Base-by-base conservation (phyloP, 75 land plant genomes). In the Gnetum montanum region DNA sequence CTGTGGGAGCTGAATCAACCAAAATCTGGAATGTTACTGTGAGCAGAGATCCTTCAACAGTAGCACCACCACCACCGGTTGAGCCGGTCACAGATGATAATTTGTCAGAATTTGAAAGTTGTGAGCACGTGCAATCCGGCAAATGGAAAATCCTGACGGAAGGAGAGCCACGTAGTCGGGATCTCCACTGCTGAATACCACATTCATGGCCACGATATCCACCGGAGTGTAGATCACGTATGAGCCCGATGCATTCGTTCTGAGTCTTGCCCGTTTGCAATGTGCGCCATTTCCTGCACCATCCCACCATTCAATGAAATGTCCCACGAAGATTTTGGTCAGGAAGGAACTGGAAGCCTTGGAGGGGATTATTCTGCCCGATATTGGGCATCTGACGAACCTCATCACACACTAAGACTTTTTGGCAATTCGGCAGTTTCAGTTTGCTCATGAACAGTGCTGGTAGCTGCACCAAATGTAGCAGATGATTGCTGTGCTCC, bases 211-310 rank as follows among this genome's bases (percentile, higher is more conserved):
- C 12, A 62, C 29, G 8, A 47, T 34, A 62, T 61, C 68, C 24
- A 66, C 68, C 1, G 68, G 68, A n/a, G 68, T 56, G 18, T 66
- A 66, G 16, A 66, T 62, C 26, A 66, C 36, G 15, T 62, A 29
- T 3, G 57, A 62, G 34, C 68, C 68, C 12, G 68, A 30, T 24
- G 68, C 55, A 47, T 66, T 67, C 4, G 36, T 45, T 19, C 51
- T 45, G 31, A n/a, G n/a, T 86, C 74, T 40, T 82, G 90, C 43
- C 86, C 86, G 30, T 86, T 86, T 56, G 86, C 72, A 25, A 86
- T 82, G 53, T 76, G 90, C 28, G 76, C 74, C 82, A 86, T 82
- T 65, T 86, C 90, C 55, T 86, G 86, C 80, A 84, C 74, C 20
- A 81, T 71, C 3, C 86, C 81, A 24, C 91, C 91, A 59, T 86